A percentile compares a stretch with the other conserved stretches of the same genome.
These are phyloP conservation scores for Uromyces viciae-fabae DNA, from an alignment of 1,284 basidiomycete genomes.

Conservation along the genomic window DNA sequence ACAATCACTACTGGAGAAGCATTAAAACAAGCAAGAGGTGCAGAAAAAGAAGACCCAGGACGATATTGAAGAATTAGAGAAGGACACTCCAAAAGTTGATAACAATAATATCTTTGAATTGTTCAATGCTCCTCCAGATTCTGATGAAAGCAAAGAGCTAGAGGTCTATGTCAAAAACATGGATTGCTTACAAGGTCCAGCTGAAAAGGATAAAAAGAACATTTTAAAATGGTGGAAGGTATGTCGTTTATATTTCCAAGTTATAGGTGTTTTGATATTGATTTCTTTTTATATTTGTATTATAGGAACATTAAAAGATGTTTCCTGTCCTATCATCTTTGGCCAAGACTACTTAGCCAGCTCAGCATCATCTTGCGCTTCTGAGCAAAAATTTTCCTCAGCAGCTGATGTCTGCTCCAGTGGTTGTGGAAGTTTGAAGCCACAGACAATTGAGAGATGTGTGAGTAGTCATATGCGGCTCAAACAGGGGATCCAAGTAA, in stretches of 20 bases:
- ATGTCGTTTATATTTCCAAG: not conserved
- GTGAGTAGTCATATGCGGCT: slow-evolving; percentile 8
- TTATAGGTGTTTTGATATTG: too few species aligned
- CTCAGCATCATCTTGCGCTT: slow-evolving; percentile 3
- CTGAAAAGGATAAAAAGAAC: not conserved
- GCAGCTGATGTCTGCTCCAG: slow-evolving; percentile 2
- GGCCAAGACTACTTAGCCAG: not conserved
- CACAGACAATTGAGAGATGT: slow-evolving; percentile 2
- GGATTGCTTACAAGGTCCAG: not conserved
- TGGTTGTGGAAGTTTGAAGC: not conserved
- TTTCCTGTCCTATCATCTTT: not conserved
- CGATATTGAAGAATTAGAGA: not conserved
- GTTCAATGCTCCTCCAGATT: not conserved
- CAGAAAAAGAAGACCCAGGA: not conserved
- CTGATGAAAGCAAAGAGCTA: not conserved
- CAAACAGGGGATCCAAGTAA: not conserved
- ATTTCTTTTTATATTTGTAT: not conserved
- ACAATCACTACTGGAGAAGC: not conserved
- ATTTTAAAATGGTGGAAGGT: not conserved
- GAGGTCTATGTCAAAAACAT: slow-evolving; percentile 7
- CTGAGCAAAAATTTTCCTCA: slow-evolving; percentile 3
- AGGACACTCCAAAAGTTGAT: not conserved
- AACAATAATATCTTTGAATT: slow-evolving; percentile 8
- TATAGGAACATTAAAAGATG: not conserved
- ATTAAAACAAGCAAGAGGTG: not conserved